Conservation (phyloP, 2,329 filamentous ascomycete genomes). For the Epichloe bromicola region DNA sequence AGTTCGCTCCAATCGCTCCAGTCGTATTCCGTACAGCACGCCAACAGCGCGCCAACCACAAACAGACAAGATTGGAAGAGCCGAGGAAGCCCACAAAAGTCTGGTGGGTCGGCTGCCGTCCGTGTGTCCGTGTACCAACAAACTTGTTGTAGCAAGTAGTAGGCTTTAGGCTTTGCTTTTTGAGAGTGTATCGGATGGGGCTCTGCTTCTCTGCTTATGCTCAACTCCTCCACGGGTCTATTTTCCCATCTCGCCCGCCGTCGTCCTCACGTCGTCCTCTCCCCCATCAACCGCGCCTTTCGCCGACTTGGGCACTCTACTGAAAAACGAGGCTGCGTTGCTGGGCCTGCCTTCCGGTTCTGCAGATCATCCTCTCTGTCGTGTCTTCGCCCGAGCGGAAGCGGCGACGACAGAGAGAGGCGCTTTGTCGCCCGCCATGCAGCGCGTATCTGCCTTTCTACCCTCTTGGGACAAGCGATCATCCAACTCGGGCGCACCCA, state of each 20-base stretch:
- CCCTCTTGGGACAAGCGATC: conserved; percentile 33
- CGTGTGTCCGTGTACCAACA: no score
- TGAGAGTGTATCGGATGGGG: no score
- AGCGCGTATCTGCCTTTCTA: conserved; percentile 30
- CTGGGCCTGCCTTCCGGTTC: conserved; percentile 10
- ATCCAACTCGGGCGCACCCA: conserved; percentile 17
- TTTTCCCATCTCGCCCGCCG: background rate
- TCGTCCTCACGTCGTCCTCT: background rate
- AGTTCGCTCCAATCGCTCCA: background rate
- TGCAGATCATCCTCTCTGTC: conserved; percentile 18
- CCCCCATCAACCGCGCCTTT: background rate
- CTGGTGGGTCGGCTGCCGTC: background rate
- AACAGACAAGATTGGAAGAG: background rate
- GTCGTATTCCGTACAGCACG: no score
- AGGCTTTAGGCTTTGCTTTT: no score
- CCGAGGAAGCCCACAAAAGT: background rate
- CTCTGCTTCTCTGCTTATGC: background rate
- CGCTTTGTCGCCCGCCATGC: conserved; percentile 23
- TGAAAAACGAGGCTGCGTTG: conserved; percentile 5
- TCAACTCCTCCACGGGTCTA: background rate
- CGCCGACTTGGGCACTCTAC: conserved; percentile 1
- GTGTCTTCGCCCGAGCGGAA: conserved; percentile 19
- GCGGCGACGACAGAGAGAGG: conserved; percentile 23
- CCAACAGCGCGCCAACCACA: no score
- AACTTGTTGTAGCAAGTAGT: no score